Evolutionary conservation across 768 basidiomycete genomes (phyloP), one percentile per base, ranked within the genome.

Genomic region (Obba rivulosa): DNA sequence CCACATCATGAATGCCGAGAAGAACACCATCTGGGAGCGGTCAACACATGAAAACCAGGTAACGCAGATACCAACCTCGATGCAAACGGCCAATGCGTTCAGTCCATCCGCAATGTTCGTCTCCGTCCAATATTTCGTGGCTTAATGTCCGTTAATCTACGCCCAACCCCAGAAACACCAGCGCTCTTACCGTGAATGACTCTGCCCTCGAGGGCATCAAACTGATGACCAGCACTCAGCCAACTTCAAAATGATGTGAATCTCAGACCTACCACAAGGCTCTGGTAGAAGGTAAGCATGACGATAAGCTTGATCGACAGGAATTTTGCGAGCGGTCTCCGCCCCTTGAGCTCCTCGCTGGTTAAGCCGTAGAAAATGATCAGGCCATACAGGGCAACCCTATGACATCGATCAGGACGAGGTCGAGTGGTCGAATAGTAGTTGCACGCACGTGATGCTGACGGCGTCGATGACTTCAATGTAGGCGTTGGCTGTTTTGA

Each of bases 271-370:
- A 86, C 83, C 43, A 89, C 65, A 57, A 91, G 86, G 1, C 77
- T 73, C 59, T 93, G 92, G 63, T 93, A 95, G 65, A 89, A 93
- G 0, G 90, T 92, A 62, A 87, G 81, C 79, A 92, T 82, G 38
- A 92, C 86, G 41, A 91, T 86, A 24, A 88, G 68, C 65, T 94
- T 94, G 71, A 95, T 92, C 2, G 80, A 70, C 52, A 94, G 61
- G 64, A 95, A 95, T 70, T 94, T 94, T 21, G 84, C 79, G 23
- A 93, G 68, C 22, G 92, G 93, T 22, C 84, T 75, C 16, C 80
- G 75, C 28, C 84, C 88, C 46, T 59, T 68, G n/a, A 95, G 77
- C 56, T 93, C 92, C 16, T 87, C 82, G 50, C 82, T 78, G 42
- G 82, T 89, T 38, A 95, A 72, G 18, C 78, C 83, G 60, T 94